phyloP scores from a whole-genome alignment of 1,139 yeast species.

The Ashbya aceris region DNA sequence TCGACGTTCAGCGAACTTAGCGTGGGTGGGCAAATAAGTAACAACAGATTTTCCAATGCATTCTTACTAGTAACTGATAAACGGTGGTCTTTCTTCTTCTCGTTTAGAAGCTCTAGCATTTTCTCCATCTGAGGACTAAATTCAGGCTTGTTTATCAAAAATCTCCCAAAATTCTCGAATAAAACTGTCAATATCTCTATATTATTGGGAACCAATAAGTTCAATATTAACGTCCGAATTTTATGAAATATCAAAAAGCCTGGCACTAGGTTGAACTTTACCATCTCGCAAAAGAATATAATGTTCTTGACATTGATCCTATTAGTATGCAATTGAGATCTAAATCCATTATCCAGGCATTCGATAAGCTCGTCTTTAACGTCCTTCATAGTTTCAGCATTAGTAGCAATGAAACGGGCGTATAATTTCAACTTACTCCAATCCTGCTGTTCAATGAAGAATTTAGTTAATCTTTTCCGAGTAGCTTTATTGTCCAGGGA shows the following conservation, averaged over 20 bases:
- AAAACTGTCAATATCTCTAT: constrained; percentile 57
- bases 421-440: constrained; percentile 39
- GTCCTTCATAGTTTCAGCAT: constrained; percentile 41
- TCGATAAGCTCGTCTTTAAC: constrained; percentile 48
- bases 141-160: constrained; percentile 53
- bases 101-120: constrained; percentile 50
- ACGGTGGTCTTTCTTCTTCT: constrained; percentile 41
- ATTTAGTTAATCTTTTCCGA: constrained; percentile 47
- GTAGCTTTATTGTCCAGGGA: constrained; percentile 68
- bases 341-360: constrained; percentile 50
- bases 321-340: constrained; percentile 48
- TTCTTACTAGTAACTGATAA: constrained; percentile 49
- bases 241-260: constrained; percentile 63
- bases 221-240: constrained; percentile 46
- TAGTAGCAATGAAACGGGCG: constrained; percentile 61
- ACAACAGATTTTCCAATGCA: constrained; percentile 51
- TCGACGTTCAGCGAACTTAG: constrained; percentile 25
- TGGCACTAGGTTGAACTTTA: constrained; percentile 72
- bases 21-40: constrained; percentile 54
- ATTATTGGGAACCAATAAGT: constrained; percentile 46
- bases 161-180: constrained; percentile 68
- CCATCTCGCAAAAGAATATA: constrained; percentile 61
- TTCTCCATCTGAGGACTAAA: constrained; percentile 52
- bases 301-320: constrained; percentile 48
- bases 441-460: constrained; percentile 42